Evolutionary conservation across 441 rosid species (phyloP), one percentile per base, ranked within the genome.

Genomic region (Eutrema salsugineum): DNA sequence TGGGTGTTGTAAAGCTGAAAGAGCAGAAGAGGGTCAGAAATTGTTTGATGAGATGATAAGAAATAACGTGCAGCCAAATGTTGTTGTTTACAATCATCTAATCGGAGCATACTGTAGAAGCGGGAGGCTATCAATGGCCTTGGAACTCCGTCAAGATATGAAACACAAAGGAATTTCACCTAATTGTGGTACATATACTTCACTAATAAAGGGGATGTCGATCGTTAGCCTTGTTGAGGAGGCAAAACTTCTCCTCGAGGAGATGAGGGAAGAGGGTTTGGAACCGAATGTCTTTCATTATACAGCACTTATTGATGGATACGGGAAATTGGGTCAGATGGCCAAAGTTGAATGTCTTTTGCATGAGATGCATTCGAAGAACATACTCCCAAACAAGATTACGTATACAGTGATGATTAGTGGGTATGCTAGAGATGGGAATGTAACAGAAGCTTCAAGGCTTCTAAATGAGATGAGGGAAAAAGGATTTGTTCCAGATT

Each of bases 351-450:
- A 63, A 73, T 76, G 51, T 32, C 40, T 86, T 71, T 68, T 82
- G 72, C 75, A 48, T 76, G 88, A 84, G 71, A 88, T 88, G 90
- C 57, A 72, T 72, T 80, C 64, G 5, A 65, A 68, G 67, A 63
- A 68, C 61, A 56, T 88, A 67, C 62, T 63, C 38, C 88, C 90
- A 38, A 86, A 88, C 75, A 86, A 82, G 77, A 58, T 86, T 50
- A 88, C 90, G 19, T 88, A 86, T 72, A 88, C 90, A 3, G 77
- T 84, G 70, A 82, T 82, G 85, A 84, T 86, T 70, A 76, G 77
- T 65, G 90, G 88, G 32, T 79, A 80, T 75, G 80, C 87, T 36
- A 83, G 83, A 81, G 62, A 69, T 63, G 87, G 87, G 36, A 76
- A 86, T 63, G 73, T 80, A 71, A 75, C 73, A 53, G 81, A 88